A percentile compares a stretch with the other conserved stretches of the same genome.
Evolutionary conservation across 805 yeast genomes (phyloP).

Genomic region (Ogataea methylovora): DNA sequence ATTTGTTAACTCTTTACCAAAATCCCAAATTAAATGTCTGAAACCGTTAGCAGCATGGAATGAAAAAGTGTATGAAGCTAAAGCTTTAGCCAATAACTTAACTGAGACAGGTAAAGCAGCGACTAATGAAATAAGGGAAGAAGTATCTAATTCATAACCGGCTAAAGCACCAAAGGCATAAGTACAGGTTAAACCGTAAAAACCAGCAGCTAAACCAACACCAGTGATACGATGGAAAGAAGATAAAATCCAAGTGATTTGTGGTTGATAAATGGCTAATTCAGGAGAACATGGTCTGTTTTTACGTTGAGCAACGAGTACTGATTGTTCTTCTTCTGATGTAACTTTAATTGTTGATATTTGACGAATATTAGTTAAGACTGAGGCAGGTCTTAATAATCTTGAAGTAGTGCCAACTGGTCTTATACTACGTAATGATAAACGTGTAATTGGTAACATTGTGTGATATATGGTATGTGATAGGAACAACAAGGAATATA

Average conservation of each 20-base stretch:
- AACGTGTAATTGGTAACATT: conserved; percentile 13
- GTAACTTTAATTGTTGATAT: conserved; percentile 43
- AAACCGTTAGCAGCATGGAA: conserved; percentile 83
- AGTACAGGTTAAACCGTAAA: conserved; percentile 69
- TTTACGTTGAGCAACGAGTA: conserved; percentile 74
- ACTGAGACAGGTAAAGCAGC: conserved; percentile 58
- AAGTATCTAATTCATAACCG: conserved; percentile 51
- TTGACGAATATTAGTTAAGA: conserved; percentile 12
- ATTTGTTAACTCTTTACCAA: conserved; percentile 69
- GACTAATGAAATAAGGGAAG: conserved; percentile 43
- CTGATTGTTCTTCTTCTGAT: conserved; percentile 54
- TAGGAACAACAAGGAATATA: not conserved
- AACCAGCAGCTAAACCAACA: conserved; percentile 68
- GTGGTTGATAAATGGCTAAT: conserved; percentile 83
- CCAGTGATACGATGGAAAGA: conserved; percentile 84
- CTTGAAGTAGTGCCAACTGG: conserved; percentile 10
- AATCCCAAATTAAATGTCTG: conserved; percentile 93
- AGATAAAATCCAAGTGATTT: conserved; percentile 77
- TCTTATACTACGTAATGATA: conserved; percentile 11
- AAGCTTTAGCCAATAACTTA: conserved; percentile 59
- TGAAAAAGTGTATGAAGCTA: conserved; percentile 75
- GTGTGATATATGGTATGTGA: not conserved
- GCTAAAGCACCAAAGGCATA: conserved; percentile 64
- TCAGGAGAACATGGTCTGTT: conserved; percentile 91
- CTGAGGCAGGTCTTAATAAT: conserved; percentile 3